Evolutionary conservation across 345 rosid genomes (phyloP), one percentile per base, ranked within the genome.

Genomic region (Zanthoxylum bungeanum): DNA sequence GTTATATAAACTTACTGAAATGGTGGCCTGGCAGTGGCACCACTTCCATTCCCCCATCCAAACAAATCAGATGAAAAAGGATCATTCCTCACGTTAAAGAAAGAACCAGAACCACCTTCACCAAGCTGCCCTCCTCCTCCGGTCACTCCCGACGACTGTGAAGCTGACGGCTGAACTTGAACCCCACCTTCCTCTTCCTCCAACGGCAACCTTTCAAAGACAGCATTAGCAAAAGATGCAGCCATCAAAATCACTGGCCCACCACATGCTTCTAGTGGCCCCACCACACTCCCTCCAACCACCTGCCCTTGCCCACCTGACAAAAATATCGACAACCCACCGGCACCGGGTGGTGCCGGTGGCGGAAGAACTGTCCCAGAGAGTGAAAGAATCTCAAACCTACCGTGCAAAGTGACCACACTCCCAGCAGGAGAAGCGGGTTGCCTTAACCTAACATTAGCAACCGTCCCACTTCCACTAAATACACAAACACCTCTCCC

Each of bases 291-390:
- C 75, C 97, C 97, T 31, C 97, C 97, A 3, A 91, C 87, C 47
- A 91, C 93, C 81, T 88, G 93, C 11, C 97, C 97, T 77, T 87
- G 91, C 56, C 85, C 93, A 2, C 97, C 97, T 0, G 97, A 77
- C 78, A 91, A 56, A 69, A 87, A 91, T 73, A 91, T 85, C 4
- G 93, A 84, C 76, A 91, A 50, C 25, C 97, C 93, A 5, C 97
- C 91, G 0, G 93, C 90, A 17, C 88, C 81, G 0, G 97, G 93
- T 2, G 97, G 97, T 5, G 93, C 97, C 0, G 97, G 93, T 0
- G 97, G 93, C 30, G 97, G 97, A 52, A 91, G 89, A 66, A 89
- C 87, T 8, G 97, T 91, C 40, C 97, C 97, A 12, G 93, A 74
- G 27, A 91, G 82, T 4, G 93, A 87, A 47, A 88, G 89, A 71